These are phyloP conservation scores for Davidsoniella australis DNA, from an alignment of 2,329 filamentous ascomycete species.

Conservation along the genomic window DNA sequence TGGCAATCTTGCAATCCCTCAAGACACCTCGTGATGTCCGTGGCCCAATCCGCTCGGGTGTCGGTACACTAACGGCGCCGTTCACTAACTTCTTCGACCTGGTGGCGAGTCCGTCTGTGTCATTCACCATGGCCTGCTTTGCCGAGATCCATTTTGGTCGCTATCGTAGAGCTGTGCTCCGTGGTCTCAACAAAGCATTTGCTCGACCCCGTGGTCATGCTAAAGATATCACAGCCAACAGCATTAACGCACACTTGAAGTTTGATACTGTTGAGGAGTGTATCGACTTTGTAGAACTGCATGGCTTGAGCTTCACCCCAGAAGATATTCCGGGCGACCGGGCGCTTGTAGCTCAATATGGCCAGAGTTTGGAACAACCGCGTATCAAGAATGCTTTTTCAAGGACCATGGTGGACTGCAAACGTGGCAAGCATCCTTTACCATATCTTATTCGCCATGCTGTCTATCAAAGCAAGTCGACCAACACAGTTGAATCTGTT, in stretches of 20 bases:
- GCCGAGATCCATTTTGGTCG: constrained; percentile 50
- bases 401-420: constrained; percentile 38
- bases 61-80: constrained; percentile 16
- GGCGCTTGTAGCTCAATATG: constrained; percentile 19
- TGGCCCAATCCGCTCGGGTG: constrained; percentile 35
- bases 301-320: constrained; percentile 34
- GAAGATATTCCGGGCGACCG: constrained; percentile 20
- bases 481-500: background rate
- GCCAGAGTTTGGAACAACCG: constrained; percentile 28
- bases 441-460: constrained; percentile 39
- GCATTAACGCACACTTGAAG: constrained; percentile 38
- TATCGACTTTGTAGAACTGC: constrained; percentile 43
- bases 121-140: constrained; percentile 54
- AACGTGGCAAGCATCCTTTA: constrained; percentile 34
- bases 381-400: constrained; percentile 40
- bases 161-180: constrained; percentile 40
- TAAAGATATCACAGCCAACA: constrained; percentile 40
- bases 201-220: constrained; percentile 38
- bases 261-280: constrained; percentile 55
- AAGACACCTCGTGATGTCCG: constrained; percentile 40
- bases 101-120: constrained; percentile 36
- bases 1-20: constrained; percentile 41
- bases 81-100: constrained; percentile 43
- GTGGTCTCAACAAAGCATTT: constrained; percentile 36
- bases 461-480: constrained; percentile 26